A percentile compares a stretch with the other conserved stretches of the same genome.
Conservation (phyloP, 371 early-diverging fungal species). For the Mucor irregularis region DNA sequence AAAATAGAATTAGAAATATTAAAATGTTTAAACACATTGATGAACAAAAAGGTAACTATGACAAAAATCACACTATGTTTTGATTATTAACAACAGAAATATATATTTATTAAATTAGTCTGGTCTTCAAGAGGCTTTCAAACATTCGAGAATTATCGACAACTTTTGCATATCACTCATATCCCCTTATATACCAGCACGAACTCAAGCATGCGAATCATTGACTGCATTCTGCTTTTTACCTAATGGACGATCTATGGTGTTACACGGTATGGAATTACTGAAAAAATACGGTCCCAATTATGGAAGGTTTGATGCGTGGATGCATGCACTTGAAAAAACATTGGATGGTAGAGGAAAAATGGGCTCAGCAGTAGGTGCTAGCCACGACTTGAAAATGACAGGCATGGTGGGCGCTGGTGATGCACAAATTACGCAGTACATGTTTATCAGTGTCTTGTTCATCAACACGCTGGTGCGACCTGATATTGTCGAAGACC, state of each 20-base stretch:
- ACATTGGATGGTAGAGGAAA: slow-evolving; percentile 77
- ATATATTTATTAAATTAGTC: slow-evolving; percentile 17
- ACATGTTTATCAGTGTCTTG: slow-evolving; percentile 73
- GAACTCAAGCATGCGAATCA: slow-evolving; percentile 77
- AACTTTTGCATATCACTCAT: slow-evolving; percentile 74
- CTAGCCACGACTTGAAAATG: slow-evolving; percentile 62
- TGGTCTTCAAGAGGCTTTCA: slow-evolving; percentile 47
- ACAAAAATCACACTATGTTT: no score
- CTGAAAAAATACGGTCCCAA: slow-evolving; percentile 45
- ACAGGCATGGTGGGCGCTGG: slow-evolving; percentile 58
- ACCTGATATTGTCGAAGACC: slow-evolving; percentile 73
- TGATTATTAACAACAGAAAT: not conserved
- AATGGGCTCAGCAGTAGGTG: slow-evolving; percentile 76
- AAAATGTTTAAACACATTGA: slow-evolving; percentile 74
- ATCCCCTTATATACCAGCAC: slow-evolving; percentile 76
- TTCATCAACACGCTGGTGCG: slow-evolving; percentile 81
- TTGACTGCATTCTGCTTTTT: slow-evolving; percentile 81
- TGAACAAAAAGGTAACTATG: slow-evolving; percentile 68
- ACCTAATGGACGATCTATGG: slow-evolving; percentile 49
- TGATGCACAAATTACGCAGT: slow-evolving; percentile 75
- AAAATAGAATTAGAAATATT: slow-evolving; percentile 80
- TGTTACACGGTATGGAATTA: slow-evolving; percentile 48
- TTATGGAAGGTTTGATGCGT: slow-evolving; percentile 69
- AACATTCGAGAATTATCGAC: slow-evolving; percentile 61
- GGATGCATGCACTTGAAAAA: slow-evolving; percentile 70